Evolutionary conservation across 2,329 filamentous ascomycete species (phyloP), one percentile per base, ranked within the genome.

Genomic region (Mariannaea elegans): DNA sequence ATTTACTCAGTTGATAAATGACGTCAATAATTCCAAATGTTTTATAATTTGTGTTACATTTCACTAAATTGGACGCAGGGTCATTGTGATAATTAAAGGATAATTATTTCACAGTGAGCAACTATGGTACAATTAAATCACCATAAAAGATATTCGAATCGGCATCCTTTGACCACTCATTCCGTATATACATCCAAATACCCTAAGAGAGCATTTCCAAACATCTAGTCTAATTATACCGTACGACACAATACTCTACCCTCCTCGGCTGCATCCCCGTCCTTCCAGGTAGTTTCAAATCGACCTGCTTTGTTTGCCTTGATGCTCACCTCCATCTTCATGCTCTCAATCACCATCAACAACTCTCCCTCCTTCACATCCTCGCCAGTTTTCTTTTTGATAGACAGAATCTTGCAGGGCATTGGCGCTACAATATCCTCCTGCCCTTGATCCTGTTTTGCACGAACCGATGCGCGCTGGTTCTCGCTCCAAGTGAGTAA

Each of bases 311-410:
- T 56, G 9, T 29, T 36, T n/a, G 55, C 58, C 31, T 53, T 46
- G 34, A 68, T 68, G 9, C 57, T 61, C 6, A 70, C 56, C 42
- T 71, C 68, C 69, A 70, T 71, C 48, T 71, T 70, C 68, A 71
- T 71, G 29, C 69, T 71, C 36, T 70, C 69, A 19, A 71, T 62
- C 1, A 70, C 59, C 56, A 71, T 65, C 2, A 71, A 60, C 4
- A 59, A 51, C 13, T 69, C 67, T 13, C 65, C 64, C 3, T 42
- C 44, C 18, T 62, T 60, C 2, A 68, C 65, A 3, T 65, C 48
- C 7, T 66, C 65, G 6, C 62, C 65, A 9, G 47, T 42, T 21
- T 56, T 44, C 58, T 64, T 67, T 44, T 61, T 41, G 7, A 70
- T 49, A 7, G 46, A 63, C n/a, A 64, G 59, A 12, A 64, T 59